A percentile compares a stretch with the other conserved stretches of the same genome.
Conservation (phyloP, 129 eudicot genomes). For the Daucus carota region DH1_v3.0 NC_030382.2:56972501-56973000, state of each 20-base stretch:
- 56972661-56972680: conserved; percentile 92
- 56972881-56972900: conserved; percentile 64
- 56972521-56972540: background rate
- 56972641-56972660: conserved; percentile 60
- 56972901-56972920: conserved; percentile 78
- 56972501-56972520: background rate
- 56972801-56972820: conserved; percentile 67
- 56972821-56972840: conserved; percentile 75
- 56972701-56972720: conserved; percentile 11
- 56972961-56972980: conserved; percentile 58
- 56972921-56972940: conserved; percentile 72
- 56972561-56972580: background rate
- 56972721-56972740: too few relatives aligned
- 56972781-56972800: conserved; percentile 29
- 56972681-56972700: conserved; percentile 52
- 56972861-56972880: conserved; percentile 82
- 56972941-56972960: conserved; percentile 86
- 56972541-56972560: background rate
- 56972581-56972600: background rate
- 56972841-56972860: conserved; percentile 49
- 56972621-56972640: conserved; percentile 68
- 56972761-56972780: background rate
- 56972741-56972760: too few relatives aligned
- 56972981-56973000: conserved; percentile 2
- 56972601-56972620: conserved; percentile 26